These are phyloP conservation scores for Thuja plicata DNA, from an alignment of 83 land plant genomes.

Conservation along the genomic window DNA sequence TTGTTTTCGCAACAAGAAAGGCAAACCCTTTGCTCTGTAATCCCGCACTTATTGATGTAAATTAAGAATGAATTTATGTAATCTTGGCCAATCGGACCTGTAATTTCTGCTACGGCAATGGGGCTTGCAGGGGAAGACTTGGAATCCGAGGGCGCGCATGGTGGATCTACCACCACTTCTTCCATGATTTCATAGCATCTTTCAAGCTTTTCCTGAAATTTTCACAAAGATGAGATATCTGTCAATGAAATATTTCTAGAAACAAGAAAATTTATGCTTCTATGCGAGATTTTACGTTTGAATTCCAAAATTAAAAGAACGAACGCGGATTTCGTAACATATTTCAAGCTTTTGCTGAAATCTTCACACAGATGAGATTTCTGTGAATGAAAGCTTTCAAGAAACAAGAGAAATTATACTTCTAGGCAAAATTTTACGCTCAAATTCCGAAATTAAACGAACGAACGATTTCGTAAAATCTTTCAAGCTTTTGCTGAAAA, in stretches of 20 bases:
- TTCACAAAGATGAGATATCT: not conserved
- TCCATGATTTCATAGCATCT: slow-evolving; percentile 13
- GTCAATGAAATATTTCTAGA: not conserved
- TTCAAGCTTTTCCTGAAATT: not conserved
- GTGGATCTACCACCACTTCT: not conserved
- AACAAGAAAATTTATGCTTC: too few species aligned
- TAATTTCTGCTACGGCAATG: not conserved
- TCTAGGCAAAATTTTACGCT: too few species aligned
- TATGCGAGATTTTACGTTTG: too few species aligned
- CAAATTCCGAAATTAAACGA: not conserved
- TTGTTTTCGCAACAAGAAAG: not conserved
- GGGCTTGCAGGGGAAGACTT: not conserved
- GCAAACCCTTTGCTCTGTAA: not conserved
- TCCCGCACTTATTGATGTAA: not conserved
- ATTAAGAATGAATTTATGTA: not conserved
- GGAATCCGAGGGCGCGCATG: not conserved
- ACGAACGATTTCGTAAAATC: not conserved
- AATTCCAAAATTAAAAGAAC: too few species aligned
- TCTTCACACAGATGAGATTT: not conserved
- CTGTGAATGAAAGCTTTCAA: not conserved
- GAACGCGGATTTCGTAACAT: not conserved
- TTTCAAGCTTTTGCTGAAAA: not conserved
- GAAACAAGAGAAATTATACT: not conserved
- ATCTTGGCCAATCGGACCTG: not conserved
- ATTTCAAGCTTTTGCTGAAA: not conserved